A percentile compares a stretch with the other conserved stretches of the same genome.
Evolutionary conservation across 2,329 filamentous ascomycete species (phyloP).

Genomic region (Alternaria triticina): DNA sequence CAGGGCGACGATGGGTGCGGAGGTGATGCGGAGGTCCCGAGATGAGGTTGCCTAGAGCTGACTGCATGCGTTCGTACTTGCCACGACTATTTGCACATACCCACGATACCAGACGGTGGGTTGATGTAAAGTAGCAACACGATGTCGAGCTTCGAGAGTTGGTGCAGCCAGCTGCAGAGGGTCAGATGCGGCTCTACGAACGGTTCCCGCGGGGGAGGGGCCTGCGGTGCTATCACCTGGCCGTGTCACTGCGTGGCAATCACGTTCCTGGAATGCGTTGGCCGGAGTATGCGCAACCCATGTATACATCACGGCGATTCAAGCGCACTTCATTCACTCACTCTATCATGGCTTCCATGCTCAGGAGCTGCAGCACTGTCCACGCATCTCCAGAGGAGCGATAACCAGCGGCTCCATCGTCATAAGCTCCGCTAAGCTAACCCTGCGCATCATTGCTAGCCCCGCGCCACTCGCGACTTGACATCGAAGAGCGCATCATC

Average conservation of each 20-base stretch:
- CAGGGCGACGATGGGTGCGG: conserved; percentile 17
- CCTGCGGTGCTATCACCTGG: conserved; percentile 11
- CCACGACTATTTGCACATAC: not conserved
- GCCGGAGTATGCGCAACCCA: not conserved
- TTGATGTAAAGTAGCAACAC: not conserved
- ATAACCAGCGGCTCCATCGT: conserved; percentile 2
- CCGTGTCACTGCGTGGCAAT: conserved; percentile 4
- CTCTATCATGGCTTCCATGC: not conserved
- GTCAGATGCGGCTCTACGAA: conserved; percentile 13
- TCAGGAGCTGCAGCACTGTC: not conserved
- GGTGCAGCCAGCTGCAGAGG: conserved; percentile 7
- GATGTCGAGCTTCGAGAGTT: not conserved
- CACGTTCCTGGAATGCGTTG: conserved; percentile 1
- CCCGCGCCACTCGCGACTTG: conserved; percentile 9
- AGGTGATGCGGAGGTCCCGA: conserved; percentile 20
- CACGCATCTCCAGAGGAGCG: not conserved
- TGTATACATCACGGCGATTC: not conserved
- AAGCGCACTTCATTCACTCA: not conserved
- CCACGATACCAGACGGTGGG: not conserved
- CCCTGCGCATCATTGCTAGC: not conserved
- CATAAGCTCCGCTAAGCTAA: conserved; percentile 9
- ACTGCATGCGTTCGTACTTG: conserved; percentile 17
- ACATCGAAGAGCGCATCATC: conserved; percentile 12
- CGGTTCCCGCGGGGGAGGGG: conserved; percentile 12
- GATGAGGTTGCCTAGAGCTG: conserved; percentile 17